These are phyloP conservation scores for Lineolata rhizophorae DNA, from an alignment of 495 filamentous ascomycete species.

Conservation along the genomic window DNA sequence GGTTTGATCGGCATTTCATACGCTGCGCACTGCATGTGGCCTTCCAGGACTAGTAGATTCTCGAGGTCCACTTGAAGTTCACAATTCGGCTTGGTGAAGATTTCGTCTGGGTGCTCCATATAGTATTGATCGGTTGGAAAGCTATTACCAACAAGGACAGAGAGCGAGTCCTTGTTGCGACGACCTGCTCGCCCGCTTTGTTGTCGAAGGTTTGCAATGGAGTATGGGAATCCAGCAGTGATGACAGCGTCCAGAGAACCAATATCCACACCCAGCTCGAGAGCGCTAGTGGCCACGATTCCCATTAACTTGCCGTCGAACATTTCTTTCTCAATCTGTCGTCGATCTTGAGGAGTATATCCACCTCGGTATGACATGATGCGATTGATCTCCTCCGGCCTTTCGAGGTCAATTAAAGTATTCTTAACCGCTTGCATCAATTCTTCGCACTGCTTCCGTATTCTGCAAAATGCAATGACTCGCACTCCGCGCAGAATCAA, in stretches of 20 bases:
- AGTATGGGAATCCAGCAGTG: conserved; percentile 85
- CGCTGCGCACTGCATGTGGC: conserved; percentile 89
- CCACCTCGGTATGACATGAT: conserved; percentile 95
- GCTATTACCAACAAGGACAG: conserved; percentile 74
- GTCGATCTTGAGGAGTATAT: conserved; percentile 84
- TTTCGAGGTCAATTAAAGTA: conserved; percentile 50
- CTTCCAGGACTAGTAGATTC: conserved; percentile 79
- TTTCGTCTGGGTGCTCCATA: conserved; percentile 89
- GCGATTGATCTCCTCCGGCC: conserved; percentile 47
- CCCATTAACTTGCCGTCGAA: conserved; percentile 87
- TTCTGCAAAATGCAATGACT: conserved; percentile 82
- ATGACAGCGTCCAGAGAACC: conserved; percentile 87
- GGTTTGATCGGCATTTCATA: conserved; percentile 81
- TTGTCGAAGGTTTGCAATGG: conserved; percentile 81
- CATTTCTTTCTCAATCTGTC: conserved; percentile 87
- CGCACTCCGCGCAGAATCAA: conserved; percentile 72
- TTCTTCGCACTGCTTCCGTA: conserved; percentile 72
- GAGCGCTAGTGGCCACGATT: conserved; percentile 79
- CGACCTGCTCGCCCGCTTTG: conserved; percentile 87
- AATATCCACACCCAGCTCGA: conserved; percentile 91
- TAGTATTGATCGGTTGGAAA: conserved; percentile 90
- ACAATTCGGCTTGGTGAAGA: conserved; percentile 84
- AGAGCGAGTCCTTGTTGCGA: conserved; percentile 83
- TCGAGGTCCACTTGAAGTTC: conserved; percentile 75
- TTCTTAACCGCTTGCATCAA: conserved; percentile 59